Evolutionary conservation across 163 green algal genomes (phyloP).

Genomic region (Scenedesmus sp.): DNA sequence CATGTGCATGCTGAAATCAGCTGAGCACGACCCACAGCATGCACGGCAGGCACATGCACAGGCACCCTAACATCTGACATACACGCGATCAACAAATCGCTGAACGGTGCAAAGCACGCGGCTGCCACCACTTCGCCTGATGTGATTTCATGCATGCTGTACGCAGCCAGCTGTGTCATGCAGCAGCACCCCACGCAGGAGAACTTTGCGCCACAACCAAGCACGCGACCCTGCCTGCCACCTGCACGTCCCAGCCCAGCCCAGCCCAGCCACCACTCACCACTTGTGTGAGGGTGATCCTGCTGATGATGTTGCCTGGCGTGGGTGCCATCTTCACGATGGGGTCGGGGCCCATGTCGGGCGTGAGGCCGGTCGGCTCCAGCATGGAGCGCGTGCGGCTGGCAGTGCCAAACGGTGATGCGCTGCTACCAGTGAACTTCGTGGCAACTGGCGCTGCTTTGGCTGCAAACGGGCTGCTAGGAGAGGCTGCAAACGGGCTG

Average conservation of each 20-base stretch:
- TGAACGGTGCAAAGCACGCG: no score
- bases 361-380: constrained; percentile 73
- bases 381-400: constrained; percentile 21
- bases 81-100: no score
- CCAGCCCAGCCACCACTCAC: constrained; percentile 53
- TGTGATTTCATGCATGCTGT: neutral
- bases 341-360: constrained; percentile 77
- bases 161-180: neutral
- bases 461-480: neutral
- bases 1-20: no score
- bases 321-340: constrained; percentile 59
- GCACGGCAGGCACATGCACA: no score
- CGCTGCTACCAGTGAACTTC: constrained; percentile 42
- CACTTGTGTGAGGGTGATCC: constrained; percentile 86
- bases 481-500: constrained; percentile 26
- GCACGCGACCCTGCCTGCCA: neutral
- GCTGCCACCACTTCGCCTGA: no score
- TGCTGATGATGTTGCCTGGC: constrained; percentile 68
- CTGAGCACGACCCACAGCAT: no score
- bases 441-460: constrained; percentile 40
- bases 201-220: neutral
- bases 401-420: constrained; percentile 53
- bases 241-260: neutral
- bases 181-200: neutral
- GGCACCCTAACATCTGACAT: no score